Base-by-base conservation (phyloP, 768 basidiomycete genomes). In the Mycena polygramma region DNA sequence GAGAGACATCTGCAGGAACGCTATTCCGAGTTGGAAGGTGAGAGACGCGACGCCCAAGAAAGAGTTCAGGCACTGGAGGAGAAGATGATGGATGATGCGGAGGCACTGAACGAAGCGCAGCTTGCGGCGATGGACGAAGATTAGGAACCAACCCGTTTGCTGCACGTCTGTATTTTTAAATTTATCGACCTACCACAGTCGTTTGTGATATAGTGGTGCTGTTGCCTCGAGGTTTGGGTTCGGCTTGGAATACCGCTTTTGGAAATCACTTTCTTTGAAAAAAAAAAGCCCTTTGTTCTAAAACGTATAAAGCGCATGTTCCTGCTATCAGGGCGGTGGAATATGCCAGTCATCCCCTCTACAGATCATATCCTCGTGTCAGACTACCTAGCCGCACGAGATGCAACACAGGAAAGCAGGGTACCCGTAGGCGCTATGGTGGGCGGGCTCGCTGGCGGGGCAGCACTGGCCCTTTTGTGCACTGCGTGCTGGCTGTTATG, bases 41-140 rank as follows among this genome's bases (percentile, higher is more conserved):
- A 96, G 81, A 84, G 89, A 74, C 81, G 86, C 58, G 92, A 92
- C 57, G 81, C 87, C 4, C 86, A 87, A 75, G 83, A 81, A 24
- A 85, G 91, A 55, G 86, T 94, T 39, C 85, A 85, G 5, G 81
- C 77, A 54, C 82, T 95, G 76, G 97, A 98, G 78, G 97, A 98
- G 81, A 90, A 89, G 82, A 80, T 97, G 74, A 95, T 95, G 92
- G 87, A 83, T 7, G 92, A 95, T 78, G 94, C 93, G 5, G 94
- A 95, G 80, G 92, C 89, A 11, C 75, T 92, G 76, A 95, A 95
- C 78, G 94, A 94, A 73, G 92, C 86, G 30, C 90, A 90, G 24
- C 86, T 94, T 62, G 90, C 89, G 36, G 88, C 88, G 78, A 87
- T 89, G 86, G 90, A 91, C 51, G 83, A 75, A 24, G 74, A 77